Percentiles rank a stretch among this genome's conserved stretches.
phyloP scores from a whole-genome alignment of 2,329 filamentous ascomycete genomes.

The Pyrenophora teres region DNA sequence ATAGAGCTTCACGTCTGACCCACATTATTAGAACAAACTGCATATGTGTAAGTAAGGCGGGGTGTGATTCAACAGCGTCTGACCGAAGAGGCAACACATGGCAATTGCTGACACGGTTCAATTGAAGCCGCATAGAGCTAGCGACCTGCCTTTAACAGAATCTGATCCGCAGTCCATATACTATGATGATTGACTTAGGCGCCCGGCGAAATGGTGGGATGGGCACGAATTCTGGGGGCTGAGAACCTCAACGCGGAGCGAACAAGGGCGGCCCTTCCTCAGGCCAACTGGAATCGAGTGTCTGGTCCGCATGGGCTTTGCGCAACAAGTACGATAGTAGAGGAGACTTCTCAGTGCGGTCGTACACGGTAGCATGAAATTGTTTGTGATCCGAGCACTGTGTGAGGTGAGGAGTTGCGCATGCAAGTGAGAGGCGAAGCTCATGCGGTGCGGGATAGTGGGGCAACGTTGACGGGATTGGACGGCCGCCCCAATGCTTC shows the following conservation, averaged over 20 bases:
- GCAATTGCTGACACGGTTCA: constrained; percentile 34
- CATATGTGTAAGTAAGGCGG: constrained; percentile 16
- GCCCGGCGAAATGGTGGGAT: constrained; percentile 21
- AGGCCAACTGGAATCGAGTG: background rate
- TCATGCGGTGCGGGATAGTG: constrained; percentile 12
- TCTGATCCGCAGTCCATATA: constrained; percentile 27
- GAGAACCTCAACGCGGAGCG: constrained; percentile 13
- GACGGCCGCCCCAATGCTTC: constrained; percentile 14
- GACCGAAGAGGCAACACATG: constrained; percentile 25
- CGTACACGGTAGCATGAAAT: constrained; percentile 9
- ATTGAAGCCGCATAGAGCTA: constrained; percentile 31
- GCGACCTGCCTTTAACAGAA: constrained; percentile 17
- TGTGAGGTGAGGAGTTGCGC: constrained; percentile 3
- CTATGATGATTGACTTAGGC: constrained; percentile 10
- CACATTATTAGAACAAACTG: constrained; percentile 23
- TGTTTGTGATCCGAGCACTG: constrained; percentile 2
- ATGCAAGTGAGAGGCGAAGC: constrained; percentile 17
- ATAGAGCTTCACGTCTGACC: constrained; percentile 33
- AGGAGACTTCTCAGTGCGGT: constrained; percentile 3
- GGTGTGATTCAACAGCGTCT: constrained; percentile 22
- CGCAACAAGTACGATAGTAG: background rate
- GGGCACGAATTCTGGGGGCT: constrained; percentile 25
- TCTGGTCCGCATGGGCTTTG: constrained; percentile 1
- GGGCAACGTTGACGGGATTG: constrained; percentile 13
- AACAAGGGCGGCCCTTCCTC: constrained; percentile 11